Percentiles rank a stretch among this genome's conserved stretches.
These are phyloP conservation scores for Vachellia collinsii DNA, from an alignment of 306 rosid species.

Conservation along the genomic window DNA sequence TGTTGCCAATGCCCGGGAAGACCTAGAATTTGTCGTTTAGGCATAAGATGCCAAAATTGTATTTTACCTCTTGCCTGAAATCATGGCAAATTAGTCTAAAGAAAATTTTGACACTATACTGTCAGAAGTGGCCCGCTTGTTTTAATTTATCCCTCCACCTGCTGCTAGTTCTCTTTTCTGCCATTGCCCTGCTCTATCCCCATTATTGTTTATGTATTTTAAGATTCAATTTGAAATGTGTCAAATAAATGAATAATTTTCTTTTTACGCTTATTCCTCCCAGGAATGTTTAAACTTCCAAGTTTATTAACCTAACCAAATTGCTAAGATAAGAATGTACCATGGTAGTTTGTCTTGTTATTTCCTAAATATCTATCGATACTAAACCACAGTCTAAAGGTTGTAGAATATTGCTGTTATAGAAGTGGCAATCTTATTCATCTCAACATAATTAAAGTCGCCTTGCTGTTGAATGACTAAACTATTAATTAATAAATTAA, in stretches of 20 bases:
- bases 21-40: constrained; percentile 34
- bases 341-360: not conserved
- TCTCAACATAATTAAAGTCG: not conserved
- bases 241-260: not conserved
- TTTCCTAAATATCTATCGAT: not conserved
- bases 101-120: constrained; percentile 18
- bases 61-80: constrained; percentile 37
- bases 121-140: constrained; percentile 32
- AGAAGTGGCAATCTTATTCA: not conserved
- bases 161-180: too few species aligned
- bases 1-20: constrained; percentile 15
- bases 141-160: not conserved
- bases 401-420: not conserved
- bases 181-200: not conserved
- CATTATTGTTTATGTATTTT: not conserved
- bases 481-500: not conserved
- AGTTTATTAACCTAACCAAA: not conserved
- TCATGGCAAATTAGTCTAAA: constrained; percentile 33
- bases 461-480: not conserved
- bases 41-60: constrained; percentile 27
- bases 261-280: not conserved
- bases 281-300: not conserved
- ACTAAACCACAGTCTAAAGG: not conserved
- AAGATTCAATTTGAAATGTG: not conserved
- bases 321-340: not conserved